These are phyloP conservation scores for Gyrodon lividus DNA, from an alignment of 768 basidiomycete species.

Conservation along the genomic window DNA sequence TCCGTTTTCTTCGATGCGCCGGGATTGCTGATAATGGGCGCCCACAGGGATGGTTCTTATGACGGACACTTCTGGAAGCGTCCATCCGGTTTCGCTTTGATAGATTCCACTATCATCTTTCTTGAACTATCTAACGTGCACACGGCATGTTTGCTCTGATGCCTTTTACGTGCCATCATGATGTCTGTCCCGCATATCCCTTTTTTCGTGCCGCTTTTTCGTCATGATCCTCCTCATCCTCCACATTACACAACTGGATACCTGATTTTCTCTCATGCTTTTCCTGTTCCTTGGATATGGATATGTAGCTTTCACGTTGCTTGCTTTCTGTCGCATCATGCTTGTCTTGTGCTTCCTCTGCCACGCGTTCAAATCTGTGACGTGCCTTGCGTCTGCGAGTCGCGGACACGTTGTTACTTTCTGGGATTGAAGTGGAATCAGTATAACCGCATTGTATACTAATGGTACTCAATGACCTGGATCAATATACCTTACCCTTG, in stretches of 20 bases:
- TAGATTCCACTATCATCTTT: background rate
- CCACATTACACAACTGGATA: background rate
- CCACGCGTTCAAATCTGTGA: too few species aligned
- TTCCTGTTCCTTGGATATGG: background rate
- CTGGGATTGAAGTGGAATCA: background rate
- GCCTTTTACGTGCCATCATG: background rate
- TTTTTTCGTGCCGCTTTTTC: background rate
- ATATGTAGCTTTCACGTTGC: background rate
- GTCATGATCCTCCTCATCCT: background rate
- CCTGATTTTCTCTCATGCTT: background rate
- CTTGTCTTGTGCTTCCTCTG: background rate
- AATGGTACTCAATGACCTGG: background rate
- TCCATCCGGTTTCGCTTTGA: background rate
- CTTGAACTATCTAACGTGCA: slow-evolving; percentile 1
- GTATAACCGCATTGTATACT: slow-evolving; percentile 9
- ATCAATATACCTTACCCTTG: background rate
- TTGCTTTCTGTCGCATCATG: slow-evolving; percentile 3
- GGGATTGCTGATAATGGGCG: background rate
- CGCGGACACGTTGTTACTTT: background rate
- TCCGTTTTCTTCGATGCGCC: background rate
- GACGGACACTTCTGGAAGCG: slow-evolving; percentile 1
- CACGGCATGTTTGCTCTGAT: background rate
- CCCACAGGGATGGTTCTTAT: background rate
- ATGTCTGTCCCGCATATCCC: too few species aligned
- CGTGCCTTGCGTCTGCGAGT: too few species aligned